Conservation (phyloP, 2,329 filamentous ascomycete species). For the Stachybotrys chartarum region DNA sequence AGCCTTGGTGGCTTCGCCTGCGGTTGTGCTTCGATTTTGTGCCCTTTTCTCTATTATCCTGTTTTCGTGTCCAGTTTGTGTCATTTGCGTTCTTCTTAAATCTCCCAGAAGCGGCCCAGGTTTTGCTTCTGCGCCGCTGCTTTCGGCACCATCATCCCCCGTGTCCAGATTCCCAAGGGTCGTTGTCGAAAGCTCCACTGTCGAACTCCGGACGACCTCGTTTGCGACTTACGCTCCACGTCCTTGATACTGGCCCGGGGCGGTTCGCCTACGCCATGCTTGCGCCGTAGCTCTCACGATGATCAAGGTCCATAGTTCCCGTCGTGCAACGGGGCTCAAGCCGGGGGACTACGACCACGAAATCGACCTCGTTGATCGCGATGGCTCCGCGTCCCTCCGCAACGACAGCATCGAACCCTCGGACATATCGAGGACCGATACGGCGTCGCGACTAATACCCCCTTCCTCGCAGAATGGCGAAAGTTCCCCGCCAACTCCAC, state of each 20-base stretch:
- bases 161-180: too few species aligned
- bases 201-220: too few species aligned
- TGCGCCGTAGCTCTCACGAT: slow-evolving; percentile 14
- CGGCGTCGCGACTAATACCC: slow-evolving; percentile 14
- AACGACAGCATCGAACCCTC: slow-evolving; percentile 11
- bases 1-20: background rate
- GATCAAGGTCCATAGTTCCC: slow-evolving; percentile 38
- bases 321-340: slow-evolving; percentile 46
- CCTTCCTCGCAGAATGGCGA: slow-evolving; percentile 8
- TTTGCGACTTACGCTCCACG: too few species aligned
- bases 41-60: background rate
- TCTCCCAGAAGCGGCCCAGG: too few species aligned
- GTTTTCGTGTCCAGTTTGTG: background rate
- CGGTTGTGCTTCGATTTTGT: background rate
- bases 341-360: slow-evolving; percentile 63
- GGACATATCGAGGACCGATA: slow-evolving; percentile 10
- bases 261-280: slow-evolving; percentile 8
- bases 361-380: slow-evolving; percentile 59
- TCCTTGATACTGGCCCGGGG: too few species aligned
- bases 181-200: too few species aligned
- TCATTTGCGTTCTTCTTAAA: too few species aligned
- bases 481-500: background rate
- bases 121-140: too few species aligned
- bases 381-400: slow-evolving; percentile 16
- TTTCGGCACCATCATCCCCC: too few species aligned